Evolutionary conservation across 768 basidiomycete genomes (phyloP).

Genomic region (Auricularia cornea): DNA sequence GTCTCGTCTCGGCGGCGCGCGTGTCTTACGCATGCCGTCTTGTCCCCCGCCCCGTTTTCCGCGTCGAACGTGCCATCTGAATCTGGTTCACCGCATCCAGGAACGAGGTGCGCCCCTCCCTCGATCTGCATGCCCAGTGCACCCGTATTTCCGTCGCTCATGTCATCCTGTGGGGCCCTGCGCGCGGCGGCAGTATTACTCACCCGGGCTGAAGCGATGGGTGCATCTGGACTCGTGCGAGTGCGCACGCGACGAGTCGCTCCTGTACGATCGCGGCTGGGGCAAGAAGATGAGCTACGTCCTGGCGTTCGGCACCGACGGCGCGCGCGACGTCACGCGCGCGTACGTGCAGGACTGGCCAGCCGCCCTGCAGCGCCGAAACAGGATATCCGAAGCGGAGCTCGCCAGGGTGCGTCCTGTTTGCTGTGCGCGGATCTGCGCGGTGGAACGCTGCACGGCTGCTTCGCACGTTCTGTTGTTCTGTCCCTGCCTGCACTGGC

Average conservation of each 20-base stretch:
- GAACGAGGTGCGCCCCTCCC: conserved; percentile 6
- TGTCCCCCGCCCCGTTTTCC: too few relatives aligned
- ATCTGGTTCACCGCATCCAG: not conserved
- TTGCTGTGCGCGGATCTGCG: too few relatives aligned
- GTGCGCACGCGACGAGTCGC: conserved; percentile 24
- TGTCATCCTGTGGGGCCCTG: not conserved
- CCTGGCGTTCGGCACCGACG: conserved; percentile 16
- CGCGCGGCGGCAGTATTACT: conserved; percentile 13
- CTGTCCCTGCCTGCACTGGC: too few relatives aligned
- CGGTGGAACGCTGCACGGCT: not conserved
- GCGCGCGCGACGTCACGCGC: conserved; percentile 18
- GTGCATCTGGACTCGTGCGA: conserved; percentile 35
- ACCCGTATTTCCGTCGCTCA: not conserved
- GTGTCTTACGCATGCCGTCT: too few relatives aligned
- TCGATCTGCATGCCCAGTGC: not conserved
- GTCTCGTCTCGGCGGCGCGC: not conserved
- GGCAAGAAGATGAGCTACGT: conserved; percentile 31
- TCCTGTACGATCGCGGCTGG: conserved; percentile 33
- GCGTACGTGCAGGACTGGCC: conserved; percentile 11
- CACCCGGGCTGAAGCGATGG: conserved; percentile 23
- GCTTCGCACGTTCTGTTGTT: too few relatives aligned
- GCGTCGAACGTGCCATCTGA: not conserved
- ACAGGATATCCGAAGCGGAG: conserved; percentile 11
- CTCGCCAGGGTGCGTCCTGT: conserved; percentile 16
- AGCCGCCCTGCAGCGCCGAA: conserved; percentile 6